These are phyloP conservation scores for Mollisia scopiformis DNA, from an alignment of 2,329 filamentous ascomycete genomes.

Conservation along the genomic window DNA sequence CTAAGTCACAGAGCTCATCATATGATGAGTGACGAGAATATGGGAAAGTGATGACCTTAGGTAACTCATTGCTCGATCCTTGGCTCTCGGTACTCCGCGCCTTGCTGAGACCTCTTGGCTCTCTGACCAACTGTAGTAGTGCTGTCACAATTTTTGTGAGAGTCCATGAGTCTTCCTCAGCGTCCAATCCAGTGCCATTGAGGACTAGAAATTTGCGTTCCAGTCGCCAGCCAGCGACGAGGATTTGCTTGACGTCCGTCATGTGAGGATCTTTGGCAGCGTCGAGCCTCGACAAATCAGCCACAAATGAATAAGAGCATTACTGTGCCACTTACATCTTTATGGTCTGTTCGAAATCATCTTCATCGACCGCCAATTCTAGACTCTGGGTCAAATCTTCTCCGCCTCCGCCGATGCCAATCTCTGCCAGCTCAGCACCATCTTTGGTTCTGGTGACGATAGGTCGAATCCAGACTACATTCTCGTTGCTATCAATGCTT, in stretches of 20 bases:
- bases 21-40: constrained; percentile 92
- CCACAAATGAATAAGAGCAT: neutral
- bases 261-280: constrained; percentile 38
- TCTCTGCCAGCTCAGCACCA: constrained; percentile 69
- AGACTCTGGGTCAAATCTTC: constrained; percentile 72
- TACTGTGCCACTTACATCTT: constrained; percentile 45
- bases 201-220: constrained; percentile 30
- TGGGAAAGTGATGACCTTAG: constrained; percentile 63
- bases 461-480: constrained; percentile 71
- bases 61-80: constrained; percentile 13
- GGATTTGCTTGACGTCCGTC: constrained; percentile 33
- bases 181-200: constrained; percentile 22
- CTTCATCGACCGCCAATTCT: constrained; percentile 63
- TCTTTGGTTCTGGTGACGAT: constrained; percentile 67
- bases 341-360: constrained; percentile 54
- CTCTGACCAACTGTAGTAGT: constrained; percentile 24
- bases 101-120: constrained; percentile 8
- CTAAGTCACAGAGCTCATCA: constrained; percentile 72
- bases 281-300: constrained; percentile 23
- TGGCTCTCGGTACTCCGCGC: neutral
- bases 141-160: constrained; percentile 27
- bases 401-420: constrained; percentile 78
- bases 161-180: constrained; percentile 25
- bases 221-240: constrained; percentile 28
- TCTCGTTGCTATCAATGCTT: constrained; percentile 49